These are phyloP conservation scores for Cucurbita maxima DNA, from an alignment of 306 rosid genomes.

Conservation along the genomic window DNA sequence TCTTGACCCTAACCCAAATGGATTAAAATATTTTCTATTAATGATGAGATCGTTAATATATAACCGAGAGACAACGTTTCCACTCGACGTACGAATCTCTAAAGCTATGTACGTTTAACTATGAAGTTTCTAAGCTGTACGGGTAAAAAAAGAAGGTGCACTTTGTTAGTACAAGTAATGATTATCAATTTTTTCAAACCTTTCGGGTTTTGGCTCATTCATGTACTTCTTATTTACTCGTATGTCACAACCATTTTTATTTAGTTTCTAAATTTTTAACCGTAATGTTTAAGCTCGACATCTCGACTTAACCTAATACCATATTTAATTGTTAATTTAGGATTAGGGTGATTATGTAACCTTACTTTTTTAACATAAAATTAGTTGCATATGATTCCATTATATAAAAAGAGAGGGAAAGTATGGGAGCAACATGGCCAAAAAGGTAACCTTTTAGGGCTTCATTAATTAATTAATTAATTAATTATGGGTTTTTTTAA, in stretches of 20 bases:
- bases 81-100: no score
- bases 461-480: neutral
- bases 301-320: neutral
- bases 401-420: neutral
- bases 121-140: no score
- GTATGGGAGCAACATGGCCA: constrained; percentile 33
- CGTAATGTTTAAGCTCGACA: neutral
- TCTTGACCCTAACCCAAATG: neutral
- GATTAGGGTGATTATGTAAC: neutral
- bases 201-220: no score
- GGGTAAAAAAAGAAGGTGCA: no score
- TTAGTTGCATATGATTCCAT: constrained; percentile 2
- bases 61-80: no score
- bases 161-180: no score
- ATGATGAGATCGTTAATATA: no score
- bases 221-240: no score
- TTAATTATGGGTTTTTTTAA: neutral
- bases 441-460: constrained; percentile 21
- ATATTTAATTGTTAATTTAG: neutral
- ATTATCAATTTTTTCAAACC: no score
- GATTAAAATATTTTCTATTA: no score
- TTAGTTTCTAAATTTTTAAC: no score
- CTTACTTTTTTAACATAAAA: neutral
- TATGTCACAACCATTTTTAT: neutral
- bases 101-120: no score